Evolutionary conservation across 2,329 filamentous ascomycete genomes (phyloP).

Genomic region (Leptosphaerulina australis): DNA sequence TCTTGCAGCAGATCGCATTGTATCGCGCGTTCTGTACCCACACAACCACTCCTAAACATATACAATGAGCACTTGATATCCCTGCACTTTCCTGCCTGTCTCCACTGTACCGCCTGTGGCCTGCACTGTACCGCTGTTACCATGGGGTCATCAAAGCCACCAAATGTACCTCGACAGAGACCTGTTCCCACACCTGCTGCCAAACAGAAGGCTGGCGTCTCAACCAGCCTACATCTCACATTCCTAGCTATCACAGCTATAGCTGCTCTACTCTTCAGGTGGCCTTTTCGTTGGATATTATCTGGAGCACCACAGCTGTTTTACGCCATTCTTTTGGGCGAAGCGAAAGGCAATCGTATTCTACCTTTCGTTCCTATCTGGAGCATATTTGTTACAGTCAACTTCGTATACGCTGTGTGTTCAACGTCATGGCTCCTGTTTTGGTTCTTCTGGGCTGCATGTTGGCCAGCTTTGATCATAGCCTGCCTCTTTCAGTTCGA

Average conservation of each 20-base stretch:
- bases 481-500: conserved; percentile 57
- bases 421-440: conserved; percentile 61
- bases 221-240: conserved; percentile 3
- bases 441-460: conserved; percentile 50
- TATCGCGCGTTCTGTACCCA: conserved; percentile 6
- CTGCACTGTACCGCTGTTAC: background rate
- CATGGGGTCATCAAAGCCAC: conserved; percentile 8
- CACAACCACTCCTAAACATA: conserved; percentile 1
- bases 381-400: conserved; percentile 55
- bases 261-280: conserved; percentile 11
- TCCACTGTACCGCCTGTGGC: background rate
- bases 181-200: conserved; percentile 2
- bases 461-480: conserved; percentile 53
- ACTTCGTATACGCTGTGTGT: conserved; percentile 55
- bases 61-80: conserved; percentile 6
- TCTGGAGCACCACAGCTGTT: conserved; percentile 52
- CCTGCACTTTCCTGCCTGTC: background rate
- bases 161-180: conserved; percentile 5
- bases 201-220: conserved; percentile 10
- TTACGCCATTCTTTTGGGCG: conserved; percentile 46
- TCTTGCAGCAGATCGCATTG: background rate
- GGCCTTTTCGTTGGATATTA: conserved; percentile 47
- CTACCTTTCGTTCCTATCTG: conserved; percentile 55
- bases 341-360: conserved; percentile 48
- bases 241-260: conserved; percentile 9